Percentiles rank a stretch among this genome's conserved stretches.
Conservation (phyloP, 2,329 filamentous ascomycete genomes). For the Claviceps maximensis region DNA sequence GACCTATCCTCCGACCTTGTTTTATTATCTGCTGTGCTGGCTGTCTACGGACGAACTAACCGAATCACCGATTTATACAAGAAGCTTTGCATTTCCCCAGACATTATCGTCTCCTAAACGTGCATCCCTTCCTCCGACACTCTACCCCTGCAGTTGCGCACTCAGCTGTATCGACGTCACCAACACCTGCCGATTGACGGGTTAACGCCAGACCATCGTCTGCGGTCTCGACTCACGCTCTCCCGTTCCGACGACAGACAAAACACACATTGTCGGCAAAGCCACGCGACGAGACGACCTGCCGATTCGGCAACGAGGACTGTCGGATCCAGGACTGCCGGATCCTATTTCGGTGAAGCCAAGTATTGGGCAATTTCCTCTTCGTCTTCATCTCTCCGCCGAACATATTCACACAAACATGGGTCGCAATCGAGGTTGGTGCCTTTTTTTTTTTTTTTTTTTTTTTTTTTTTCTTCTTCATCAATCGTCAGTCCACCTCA, state of each 20-base stretch:
- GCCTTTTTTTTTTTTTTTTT: background rate
- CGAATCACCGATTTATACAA: background rate
- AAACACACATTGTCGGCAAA: background rate
- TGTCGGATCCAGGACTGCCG: background rate
- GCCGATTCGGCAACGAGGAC: background rate
- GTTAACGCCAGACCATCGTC: background rate
- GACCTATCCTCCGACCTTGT: constrained; percentile 1
- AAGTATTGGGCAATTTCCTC: background rate
- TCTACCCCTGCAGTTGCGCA: background rate
- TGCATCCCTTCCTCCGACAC: background rate
- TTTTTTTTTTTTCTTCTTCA: background rate
- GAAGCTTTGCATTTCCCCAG: constrained; percentile 3
- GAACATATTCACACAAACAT: constrained; percentile 21
- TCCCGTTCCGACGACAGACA: background rate
- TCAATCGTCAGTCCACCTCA: constrained; percentile 3
- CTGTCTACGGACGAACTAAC: background rate
- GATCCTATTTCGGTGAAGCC: background rate
- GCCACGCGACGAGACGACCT: background rate
- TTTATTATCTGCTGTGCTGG: background rate
- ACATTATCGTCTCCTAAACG: background rate
- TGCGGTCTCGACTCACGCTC: background rate
- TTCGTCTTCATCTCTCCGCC: background rate
- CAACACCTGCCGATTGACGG: background rate
- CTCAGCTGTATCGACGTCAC: background rate
- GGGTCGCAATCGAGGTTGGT: constrained; percentile 43